Evolutionary conservation across 306 rosid genomes (phyloP), one percentile per base, ranked within the genome.

Genomic region (Inga leiocalycina): DNA sequence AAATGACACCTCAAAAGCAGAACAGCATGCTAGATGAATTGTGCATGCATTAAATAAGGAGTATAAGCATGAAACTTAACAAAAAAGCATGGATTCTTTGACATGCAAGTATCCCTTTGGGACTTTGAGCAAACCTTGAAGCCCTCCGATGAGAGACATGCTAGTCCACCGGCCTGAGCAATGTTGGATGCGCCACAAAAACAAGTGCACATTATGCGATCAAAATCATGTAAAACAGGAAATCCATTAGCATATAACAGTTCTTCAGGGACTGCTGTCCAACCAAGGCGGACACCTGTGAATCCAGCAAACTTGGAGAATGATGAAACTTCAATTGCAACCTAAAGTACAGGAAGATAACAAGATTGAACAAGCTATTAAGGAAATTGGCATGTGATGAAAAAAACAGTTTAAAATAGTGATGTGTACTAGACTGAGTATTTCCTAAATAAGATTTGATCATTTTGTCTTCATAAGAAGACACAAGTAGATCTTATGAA

Each of bases 231-330:
- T 69, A 89, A 83, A 74, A 95, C 86, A 14, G 98, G 98, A 86
- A 89, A 91, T 46, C 98, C 97, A 41, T 95, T 91, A 16, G 97
- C 85, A 69, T 89, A 93, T 35, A 71, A 59, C 30, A 93, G 83
- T 85, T 93, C 97, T 74, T 92, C 93, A 6, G 97, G 98, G 45
- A 95, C 94, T 79, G 92, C 93, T 10, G 98, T 95, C 97, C 95
- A 95, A 37, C 97, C 98, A 57, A 95, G 98, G 20, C 98, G 92
- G 52, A 93, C 93, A 5, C 98, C 98, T 1, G 98, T 93, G 90
- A 95, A 93, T 15, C 98, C 98, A 0, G 98, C 93, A 74, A 93
- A 92, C 85, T 95, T 95, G 27, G 98, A 95, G 94, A 95, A 95
- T 56, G 97, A 93, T 0, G 97, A 92, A 54, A 95, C 82, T 88